Base-by-base conservation (phyloP, 2,329 filamentous ascomycete species). In the Didymellaceae sp. region DNA sequence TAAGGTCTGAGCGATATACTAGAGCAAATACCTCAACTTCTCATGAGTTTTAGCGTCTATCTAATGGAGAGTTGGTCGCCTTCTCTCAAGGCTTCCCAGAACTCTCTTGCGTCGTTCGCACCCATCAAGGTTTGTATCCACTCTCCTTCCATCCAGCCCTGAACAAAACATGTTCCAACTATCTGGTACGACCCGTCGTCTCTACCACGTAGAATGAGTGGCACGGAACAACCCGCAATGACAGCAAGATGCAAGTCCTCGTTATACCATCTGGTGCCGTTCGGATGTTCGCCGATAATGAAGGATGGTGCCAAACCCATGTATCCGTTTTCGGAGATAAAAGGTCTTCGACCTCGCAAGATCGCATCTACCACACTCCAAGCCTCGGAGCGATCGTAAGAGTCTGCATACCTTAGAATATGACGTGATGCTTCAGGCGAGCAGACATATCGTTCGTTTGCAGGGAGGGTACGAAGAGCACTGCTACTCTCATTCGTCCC, bases 71-170 rank as follows among this genome's bases (percentile, higher is more conserved):
- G 26, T n/a, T n/a, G 37, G n/a, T n/a, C 37, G 14, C 24, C 24
- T 6, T 39, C 37, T 5, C 37, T 5, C 11, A 39, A 11, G 5
- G 22, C 37, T 10, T 10, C 16, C 14, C 37, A 28, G 5, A 28
- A 39, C 3, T 22, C 24, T 7, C 18, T 14, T 2, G 24, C 4
- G 7, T 28, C 14, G 3, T 14, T 9, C 1, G 37, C 24, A 9
- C 37, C 37, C 37, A 39, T 39, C 22, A 39, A 6, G 6, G 22
- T 28, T 8, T 26, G 14, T 6, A 39, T 39, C 31, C 31, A 47
- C 22, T 51, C 47, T 7, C 40, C 47, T 28, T 51, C 47, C 47
- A 51, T 51, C 25, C 44, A 34, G 5, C 47, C 40, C 14, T 45
- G 47, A 5, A 45, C 34, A 31, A 35, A 45, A 22, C 40, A 45